phyloP scores from a whole-genome alignment of 495 filamentous ascomycete species.

The Lasiosphaeria hispida region DNA sequence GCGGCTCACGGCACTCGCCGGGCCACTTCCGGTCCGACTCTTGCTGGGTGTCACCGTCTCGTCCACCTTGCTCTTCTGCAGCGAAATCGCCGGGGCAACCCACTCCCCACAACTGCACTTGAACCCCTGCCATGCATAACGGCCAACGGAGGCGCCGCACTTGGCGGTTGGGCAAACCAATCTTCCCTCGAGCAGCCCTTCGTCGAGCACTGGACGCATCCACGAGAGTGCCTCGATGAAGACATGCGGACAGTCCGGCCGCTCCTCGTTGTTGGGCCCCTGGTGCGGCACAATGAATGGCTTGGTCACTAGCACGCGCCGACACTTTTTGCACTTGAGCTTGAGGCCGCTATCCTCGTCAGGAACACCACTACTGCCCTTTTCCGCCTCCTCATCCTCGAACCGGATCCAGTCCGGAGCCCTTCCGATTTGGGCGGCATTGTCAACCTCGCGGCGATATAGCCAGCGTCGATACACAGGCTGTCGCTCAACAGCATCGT shows the following conservation, averaged over 20 bases:
- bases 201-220: constrained; percentile 82
- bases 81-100: constrained; percentile 85
- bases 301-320: constrained; percentile 46
- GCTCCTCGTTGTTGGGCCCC: constrained; percentile 22
- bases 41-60: constrained; percentile 43
- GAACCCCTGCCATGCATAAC: constrained; percentile 95
- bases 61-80: constrained; percentile 80
- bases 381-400: constrained; percentile 64
- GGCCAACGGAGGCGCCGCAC: constrained; percentile 77
- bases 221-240: constrained; percentile 89
- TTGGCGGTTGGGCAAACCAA: constrained; percentile 75
- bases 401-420: constrained; percentile 74
- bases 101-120: constrained; percentile 88
- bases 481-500: constrained; percentile 54
- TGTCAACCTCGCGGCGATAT: constrained; percentile 73
- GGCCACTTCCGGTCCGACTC: background rate
- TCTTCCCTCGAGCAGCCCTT: constrained; percentile 74
- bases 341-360: constrained; percentile 32
- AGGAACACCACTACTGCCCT: constrained; percentile 9
- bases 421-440: constrained; percentile 61
- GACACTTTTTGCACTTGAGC: constrained; percentile 65
- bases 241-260: constrained; percentile 67
- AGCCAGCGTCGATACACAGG: constrained; percentile 86
- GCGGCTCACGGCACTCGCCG: constrained; percentile 5
- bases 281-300: constrained; percentile 43